Base-by-base conservation (phyloP, 2,329 filamentous ascomycete species). In the Alternaria hordeiaustralica region DNA sequence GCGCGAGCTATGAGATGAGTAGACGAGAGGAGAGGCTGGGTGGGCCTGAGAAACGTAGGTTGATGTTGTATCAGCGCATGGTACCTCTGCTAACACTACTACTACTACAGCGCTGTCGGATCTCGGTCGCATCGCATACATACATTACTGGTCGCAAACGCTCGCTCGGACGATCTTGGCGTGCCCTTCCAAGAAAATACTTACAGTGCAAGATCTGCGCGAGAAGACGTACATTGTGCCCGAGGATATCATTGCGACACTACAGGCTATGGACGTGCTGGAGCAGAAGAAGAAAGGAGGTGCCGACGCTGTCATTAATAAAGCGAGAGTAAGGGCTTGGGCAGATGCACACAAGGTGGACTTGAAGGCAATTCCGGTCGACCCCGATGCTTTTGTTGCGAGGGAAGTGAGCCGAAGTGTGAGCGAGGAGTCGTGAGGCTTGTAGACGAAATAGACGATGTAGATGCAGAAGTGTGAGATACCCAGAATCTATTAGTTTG, bases 1-100 rank as follows among this genome's bases (percentile, higher is more conserved):
- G 93, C 6, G 89, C 96, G 3, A 96, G 92, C 41, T 99, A 99
- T 80, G 94, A 96, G 79, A 90, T 99, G 50, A 95, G 94, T 20
- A 88, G 90, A 51, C 88, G 92, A 60, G 94, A 98, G 76, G 89
- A 90, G 7, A 85, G 95, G 46, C 86, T 97, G 26, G 96, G 96
- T 36, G 95, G 96, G 0, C 96, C 96, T 0, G 96, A 99, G 82
- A 96, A 96, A 78, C 96, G 81, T 83, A 69, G 55, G 80, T 62
- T n/a, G n/a, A 12, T 7, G 21, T 21, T 6, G 11, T 10, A 0
- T 11, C 5, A 1, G 1, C 28, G 4, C 15, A 6, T 26, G 10
- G 20, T 7, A 41, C 21, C 12, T 3, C 0, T 59, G 18, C 69
- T 71, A 61, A 71, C 58, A 55, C n/a, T n/a, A 9, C 33, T 5